phyloP scores from a whole-genome alignment of 768 basidiomycete genomes.

The Rubroboletus satanas region DNA sequence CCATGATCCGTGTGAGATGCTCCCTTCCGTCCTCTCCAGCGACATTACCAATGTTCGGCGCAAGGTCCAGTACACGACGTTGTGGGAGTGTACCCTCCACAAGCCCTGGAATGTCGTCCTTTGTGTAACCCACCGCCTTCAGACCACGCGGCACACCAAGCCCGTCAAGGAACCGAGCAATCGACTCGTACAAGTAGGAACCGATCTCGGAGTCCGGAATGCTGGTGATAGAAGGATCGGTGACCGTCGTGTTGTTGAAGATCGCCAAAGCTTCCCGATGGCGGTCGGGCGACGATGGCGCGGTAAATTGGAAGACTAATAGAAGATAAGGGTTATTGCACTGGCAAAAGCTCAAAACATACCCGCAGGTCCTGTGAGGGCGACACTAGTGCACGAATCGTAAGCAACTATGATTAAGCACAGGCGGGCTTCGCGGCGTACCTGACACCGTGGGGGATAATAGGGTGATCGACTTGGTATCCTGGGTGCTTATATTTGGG shows the following conservation, averaged over 20 bases:
- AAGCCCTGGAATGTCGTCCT: conserved; percentile 62
- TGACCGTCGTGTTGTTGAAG: conserved; percentile 63
- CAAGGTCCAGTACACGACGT: conserved; percentile 85
- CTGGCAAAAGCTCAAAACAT: conserved; percentile 17
- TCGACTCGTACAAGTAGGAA: conserved; percentile 74
- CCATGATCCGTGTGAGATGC: conserved; percentile 78
- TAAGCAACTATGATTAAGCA: neutral
- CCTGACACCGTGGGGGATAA: conserved; percentile 92
- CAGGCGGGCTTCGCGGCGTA: conserved; percentile 20
- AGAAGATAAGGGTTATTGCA: neutral
- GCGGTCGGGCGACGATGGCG: conserved; percentile 87
- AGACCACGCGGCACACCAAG: conserved; percentile 85
- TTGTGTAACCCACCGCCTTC: conserved; percentile 73
- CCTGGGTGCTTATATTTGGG: conserved; percentile 91
- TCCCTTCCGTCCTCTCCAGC: conserved; percentile 79
- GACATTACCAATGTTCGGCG: conserved; percentile 84
- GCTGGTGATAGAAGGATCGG: conserved; percentile 65
- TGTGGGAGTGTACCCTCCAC: conserved; percentile 94
- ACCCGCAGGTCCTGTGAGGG: conserved; percentile 85
- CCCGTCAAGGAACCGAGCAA: conserved; percentile 82
- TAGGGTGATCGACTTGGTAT: conserved; percentile 79
- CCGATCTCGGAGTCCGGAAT: conserved; percentile 82
- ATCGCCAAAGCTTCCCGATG: conserved; percentile 87
- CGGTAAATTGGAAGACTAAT: conserved; percentile 89
- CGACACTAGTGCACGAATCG: conserved; percentile 50